Base-by-base conservation (phyloP, 805 yeast genomes). In the Candida chauliodis region DNA sequence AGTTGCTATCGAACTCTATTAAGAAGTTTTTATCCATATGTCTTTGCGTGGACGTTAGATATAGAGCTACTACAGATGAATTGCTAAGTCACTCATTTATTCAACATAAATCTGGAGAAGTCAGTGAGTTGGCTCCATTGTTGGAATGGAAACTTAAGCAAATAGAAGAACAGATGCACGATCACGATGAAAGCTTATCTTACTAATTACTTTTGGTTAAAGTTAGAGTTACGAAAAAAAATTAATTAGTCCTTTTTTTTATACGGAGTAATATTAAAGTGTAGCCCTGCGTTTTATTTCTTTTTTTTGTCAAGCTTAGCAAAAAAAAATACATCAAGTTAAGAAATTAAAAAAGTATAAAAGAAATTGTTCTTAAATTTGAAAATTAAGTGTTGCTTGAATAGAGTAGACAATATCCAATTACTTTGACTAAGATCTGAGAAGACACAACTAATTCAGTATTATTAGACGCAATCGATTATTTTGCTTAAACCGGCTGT, bases 41-140 rank as follows among this genome's bases (percentile, higher is more conserved):
- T 66, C 70, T 93, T 18, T 88, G 96, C 63, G 98, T 91, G 25
- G 98, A 95, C 59, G 96, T 89, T 30, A 77, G 84, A 51, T 84
- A 83, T 54, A 77, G 99, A 50, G 98, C 98, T 1, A 76, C 83
- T 13, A 87, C 98, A 5, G 89, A 84, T 50, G 97, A 91, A 56
- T 70, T 93, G 37, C 66, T 93, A 27, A 79, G 77, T 42, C 96
- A 90, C 55, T 73, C 77, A 36, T 85, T 84, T 53, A 75, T 85
- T 42, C 73, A 71, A 41, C 66, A 61, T 46, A 73, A 73, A 62
- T 79, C 84, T 8, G 82, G 89, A 40, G 66, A 67, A 11, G 73
- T 82, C 16, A 66, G 66, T 4, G 85, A 76, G 38, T 64, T 85
- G 53, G 74, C 82, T 2, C 66, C 75, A 2, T 63, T 85, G 42